A percentile compares a stretch with the other conserved stretches of the same genome.
These are phyloP conservation scores for Eragrostis nindensis DNA, from an alignment of 176 grass and related monocot species.

Conservation along the genomic window DNA sequence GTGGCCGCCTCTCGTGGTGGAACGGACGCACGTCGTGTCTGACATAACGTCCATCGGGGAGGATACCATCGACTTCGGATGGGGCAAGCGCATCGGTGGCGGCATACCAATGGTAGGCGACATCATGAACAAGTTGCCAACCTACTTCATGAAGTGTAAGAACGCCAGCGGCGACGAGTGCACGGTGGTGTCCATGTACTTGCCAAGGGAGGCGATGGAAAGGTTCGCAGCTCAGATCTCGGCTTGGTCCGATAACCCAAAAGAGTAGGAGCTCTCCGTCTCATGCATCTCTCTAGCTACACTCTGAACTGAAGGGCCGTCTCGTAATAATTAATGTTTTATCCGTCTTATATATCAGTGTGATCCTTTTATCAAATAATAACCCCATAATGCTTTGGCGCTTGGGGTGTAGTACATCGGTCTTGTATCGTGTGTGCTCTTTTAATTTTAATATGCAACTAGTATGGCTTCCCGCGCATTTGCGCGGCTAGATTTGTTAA, in stretches of 20 bases:
- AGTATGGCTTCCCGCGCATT: no score
- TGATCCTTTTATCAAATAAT: no score
- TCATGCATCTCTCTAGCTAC: no score
- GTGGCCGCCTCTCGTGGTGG: slow-evolving; percentile 28
- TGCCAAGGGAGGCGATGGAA: background rate
- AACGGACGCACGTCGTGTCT: background rate
- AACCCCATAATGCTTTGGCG: no score
- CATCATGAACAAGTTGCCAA: background rate
- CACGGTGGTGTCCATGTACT: background rate
- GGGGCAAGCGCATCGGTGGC: background rate
- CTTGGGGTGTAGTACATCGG: no score
- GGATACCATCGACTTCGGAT: background rate
- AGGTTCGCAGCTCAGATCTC: background rate
- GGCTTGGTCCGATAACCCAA: background rate
- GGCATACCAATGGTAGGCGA: background rate
- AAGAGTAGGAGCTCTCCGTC: no score
- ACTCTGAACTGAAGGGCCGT: no score
- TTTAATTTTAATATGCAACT: no score
- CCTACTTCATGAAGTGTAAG: background rate
- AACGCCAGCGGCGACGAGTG: background rate
- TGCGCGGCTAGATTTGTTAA: no score
- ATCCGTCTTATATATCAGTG: no score
- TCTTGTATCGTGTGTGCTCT: no score
- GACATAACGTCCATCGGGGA: background rate
- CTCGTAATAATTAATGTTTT: no score